Evolutionary conservation across 163 green algal species (phyloP), one percentile per base, ranked within the genome.

Genomic region (Scenedesmus sp.): DNA sequence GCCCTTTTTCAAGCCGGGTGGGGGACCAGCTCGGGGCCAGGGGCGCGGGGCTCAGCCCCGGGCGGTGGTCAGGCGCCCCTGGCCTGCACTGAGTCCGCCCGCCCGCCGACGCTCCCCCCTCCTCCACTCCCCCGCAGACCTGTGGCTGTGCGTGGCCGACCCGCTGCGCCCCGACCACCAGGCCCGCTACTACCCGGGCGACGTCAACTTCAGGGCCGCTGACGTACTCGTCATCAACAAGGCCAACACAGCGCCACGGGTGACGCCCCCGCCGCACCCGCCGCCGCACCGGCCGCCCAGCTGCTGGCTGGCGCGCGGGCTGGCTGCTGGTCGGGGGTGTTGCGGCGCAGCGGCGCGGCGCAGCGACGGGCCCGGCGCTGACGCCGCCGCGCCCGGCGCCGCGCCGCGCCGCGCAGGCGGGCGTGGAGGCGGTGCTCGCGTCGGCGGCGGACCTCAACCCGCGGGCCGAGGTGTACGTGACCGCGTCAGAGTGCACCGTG

Each of bases 141-240:
- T 89, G 26, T 86, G 80, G 51, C 63, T 90, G 5, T 82, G 65
- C 44, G 62, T 90, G 13, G 74, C 84, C 0, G 86, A 90, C 77
- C 86, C 86, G 0, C 72, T 87, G 44, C 77, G 86, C 15, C 75
- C 78, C 10, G 77, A 77, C 10, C 63, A 85, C 34, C 71, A 89
- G 65, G 15, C n/a, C 26, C 73, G 31, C 56, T 36, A 72, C 63
- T 36, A 82, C 67, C 83, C 83, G 1, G 83, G 83, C 2, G 75
- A 82, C 57, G 67, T 88, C 26, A 87, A 85, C 81, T 87, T 90
- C 78, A 50, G 71, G 24, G 72, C 71, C 50, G 83, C 83, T 4
- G 77, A 84, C 34, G 63, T 71, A 17, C 74, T 90, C 48, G 63
- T 89, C 6, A 76, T 90, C 58, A 90, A 90, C 77, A 90, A 90